Evolutionary conservation across 768 basidiomycete species (phyloP).

Genomic region (Mycena alexandri): DNA sequence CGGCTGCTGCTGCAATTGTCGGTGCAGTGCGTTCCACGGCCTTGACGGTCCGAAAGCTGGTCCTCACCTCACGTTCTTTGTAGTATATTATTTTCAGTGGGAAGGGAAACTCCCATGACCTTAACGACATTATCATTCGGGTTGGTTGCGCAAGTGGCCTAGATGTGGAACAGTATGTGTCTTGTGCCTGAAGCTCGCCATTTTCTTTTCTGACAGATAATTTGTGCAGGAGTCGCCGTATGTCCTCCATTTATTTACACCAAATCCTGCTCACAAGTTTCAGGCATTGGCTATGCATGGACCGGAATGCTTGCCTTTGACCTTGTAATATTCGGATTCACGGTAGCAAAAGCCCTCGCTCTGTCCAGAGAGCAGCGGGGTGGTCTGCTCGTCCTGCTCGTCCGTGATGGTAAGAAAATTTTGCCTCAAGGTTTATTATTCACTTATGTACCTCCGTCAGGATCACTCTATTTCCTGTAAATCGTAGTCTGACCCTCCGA

Average conservation of each 20-base stretch:
- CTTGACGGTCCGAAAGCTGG: background rate
- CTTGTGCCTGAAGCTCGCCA: background rate
- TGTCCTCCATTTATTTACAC: conserved; percentile 13
- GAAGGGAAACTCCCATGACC: background rate
- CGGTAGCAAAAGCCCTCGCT: conserved; percentile 52
- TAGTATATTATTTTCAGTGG: conserved; percentile 13
- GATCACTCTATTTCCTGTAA: conserved; percentile 55
- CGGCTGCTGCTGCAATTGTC: conserved; percentile 39
- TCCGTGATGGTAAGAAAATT: conserved; percentile 53
- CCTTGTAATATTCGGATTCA: conserved; percentile 53
- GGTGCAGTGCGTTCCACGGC: conserved; percentile 46
- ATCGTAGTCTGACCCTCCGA: background rate
- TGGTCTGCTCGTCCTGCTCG: conserved; percentile 47
- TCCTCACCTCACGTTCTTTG: background rate
- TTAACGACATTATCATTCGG: background rate
- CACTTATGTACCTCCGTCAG: conserved; percentile 36
- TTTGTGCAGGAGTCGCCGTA: conserved; percentile 41
- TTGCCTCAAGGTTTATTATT: background rate
- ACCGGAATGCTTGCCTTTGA: conserved; percentile 55
- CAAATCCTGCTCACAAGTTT: background rate
- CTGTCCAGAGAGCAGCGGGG: conserved; percentile 39
- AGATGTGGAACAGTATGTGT: background rate
- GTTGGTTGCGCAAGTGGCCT: conserved; percentile 14
- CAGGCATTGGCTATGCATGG: conserved; percentile 53
- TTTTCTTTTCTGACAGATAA: background rate